phyloP scores from a whole-genome alignment of 257 asterid species.

The Nyctanthes arbortristis region DNA sequence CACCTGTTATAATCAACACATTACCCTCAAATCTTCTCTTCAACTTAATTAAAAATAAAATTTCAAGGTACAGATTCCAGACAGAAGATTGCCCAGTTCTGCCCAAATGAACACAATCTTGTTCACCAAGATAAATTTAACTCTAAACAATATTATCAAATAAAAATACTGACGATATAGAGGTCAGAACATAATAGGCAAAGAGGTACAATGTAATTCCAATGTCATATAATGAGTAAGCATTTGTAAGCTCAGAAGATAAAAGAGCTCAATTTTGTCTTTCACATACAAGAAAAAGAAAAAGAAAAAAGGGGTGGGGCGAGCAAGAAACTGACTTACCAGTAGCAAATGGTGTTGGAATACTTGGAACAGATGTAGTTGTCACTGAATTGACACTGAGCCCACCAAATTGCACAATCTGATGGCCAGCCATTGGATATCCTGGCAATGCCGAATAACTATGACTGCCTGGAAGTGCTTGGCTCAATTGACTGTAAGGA shows the following conservation, averaged over 20 bases:
- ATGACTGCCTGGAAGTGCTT: conserved; percentile 72
- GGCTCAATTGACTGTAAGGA: conserved; percentile 81
- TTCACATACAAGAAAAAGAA: background rate
- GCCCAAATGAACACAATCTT: background rate
- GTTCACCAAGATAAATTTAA: background rate
- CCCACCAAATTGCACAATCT: conserved; percentile 82
- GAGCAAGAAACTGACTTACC: conserved; percentile 41
- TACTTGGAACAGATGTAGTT: conserved; percentile 67
- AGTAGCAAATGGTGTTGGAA: conserved; percentile 76
- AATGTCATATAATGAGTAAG: background rate
- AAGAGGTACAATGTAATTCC: background rate
- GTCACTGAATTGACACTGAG: conserved; percentile 68
- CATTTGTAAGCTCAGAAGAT: background rate
- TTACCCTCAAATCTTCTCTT: conserved; percentile 26
- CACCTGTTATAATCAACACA: conserved; percentile 51
- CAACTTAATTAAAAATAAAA: conserved; percentile 3
- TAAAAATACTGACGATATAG: background rate
- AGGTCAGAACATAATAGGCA: background rate
- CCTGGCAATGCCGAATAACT: conserved; percentile 73
- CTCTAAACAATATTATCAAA: background rate
- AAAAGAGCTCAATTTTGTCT: background rate
- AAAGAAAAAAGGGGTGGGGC: too few species aligned
- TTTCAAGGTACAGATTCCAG: background rate
- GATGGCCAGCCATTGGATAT: conserved; percentile 81
- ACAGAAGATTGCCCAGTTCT: background rate